Evolutionary conservation across 805 yeast species (phyloP), one percentile per base, ranked within the genome.

Genomic region (Sugiyamaella mastotermitis): DNA sequence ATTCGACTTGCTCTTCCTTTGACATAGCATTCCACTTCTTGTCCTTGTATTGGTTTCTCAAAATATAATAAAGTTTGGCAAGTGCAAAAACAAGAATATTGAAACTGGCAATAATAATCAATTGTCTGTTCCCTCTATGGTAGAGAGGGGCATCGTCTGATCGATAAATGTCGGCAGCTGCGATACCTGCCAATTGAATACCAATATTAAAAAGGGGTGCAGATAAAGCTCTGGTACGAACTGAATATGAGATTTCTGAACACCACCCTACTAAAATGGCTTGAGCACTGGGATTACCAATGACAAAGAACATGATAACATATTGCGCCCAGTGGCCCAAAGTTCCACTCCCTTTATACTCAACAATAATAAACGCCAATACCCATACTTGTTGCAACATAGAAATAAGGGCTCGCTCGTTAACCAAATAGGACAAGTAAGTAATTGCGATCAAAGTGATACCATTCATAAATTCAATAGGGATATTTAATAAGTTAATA

Each of bases 201-300:
- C 68, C 71, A 66, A 80, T 78, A 50, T 80, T 81, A 51, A 74
- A 79, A 27, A 80, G 41, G 0, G 86, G 76, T 0, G 82, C 73
- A 14, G 80, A 69, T 5, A 79, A 75, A 0, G 85, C 73, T 44
- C 87, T 62, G 3, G 73, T 62, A 11, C 78, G 58, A 19, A 80
- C 80, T 1, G 79, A 67, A 53, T 74, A 71, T 5, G 83, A 68
- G 49, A 78, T 78, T 21, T 71, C 57, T 0, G 86, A 77, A 42
- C 76, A 71, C 78, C 83, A 74, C 21, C 72, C 60, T 26, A 74
- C 76, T 42, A 72, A 61, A 31, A 78, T 55, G 0, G 80, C 73
- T 57, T 74, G 74, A 14, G 69, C 61, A 24, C 65, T 65, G 1
- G 61, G 61, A 10, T 35, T 32, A 2, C 38, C 31, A 11, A 36